Conservation (phyloP, 495 filamentous ascomycete genomes). For the Hyaloscypha hepaticicola region DNA sequence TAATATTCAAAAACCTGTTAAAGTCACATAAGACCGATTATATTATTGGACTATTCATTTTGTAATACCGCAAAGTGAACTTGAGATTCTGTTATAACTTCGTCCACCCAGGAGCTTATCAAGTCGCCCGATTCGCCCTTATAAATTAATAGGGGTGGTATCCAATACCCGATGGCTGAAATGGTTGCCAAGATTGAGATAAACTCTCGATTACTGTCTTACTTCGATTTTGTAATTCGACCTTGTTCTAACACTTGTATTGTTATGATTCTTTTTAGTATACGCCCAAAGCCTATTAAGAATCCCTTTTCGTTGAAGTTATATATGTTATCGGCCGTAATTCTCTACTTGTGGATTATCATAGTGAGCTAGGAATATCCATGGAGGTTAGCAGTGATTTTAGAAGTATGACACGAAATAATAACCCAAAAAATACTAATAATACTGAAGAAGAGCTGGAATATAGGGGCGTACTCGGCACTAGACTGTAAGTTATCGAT, state of each 20-base stretch:
- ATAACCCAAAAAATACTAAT: slow-evolving; percentile 11
- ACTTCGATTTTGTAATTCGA: slow-evolving; percentile 4
- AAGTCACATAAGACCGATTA: not conserved
- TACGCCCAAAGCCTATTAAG: not conserved
- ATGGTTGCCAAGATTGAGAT: too few species aligned
- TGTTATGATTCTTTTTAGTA: slow-evolving; percentile 33
- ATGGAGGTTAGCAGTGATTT: slow-evolving; percentile 1
- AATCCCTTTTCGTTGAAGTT: slow-evolving; percentile 7
- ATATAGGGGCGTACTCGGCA: slow-evolving; percentile 15
- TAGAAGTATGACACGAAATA: slow-evolving; percentile 9
- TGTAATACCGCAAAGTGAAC: too few species aligned
- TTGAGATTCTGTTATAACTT: not conserved
- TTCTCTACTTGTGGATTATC: not conserved
- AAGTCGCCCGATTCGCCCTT: not conserved
- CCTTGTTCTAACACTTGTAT: not conserved
- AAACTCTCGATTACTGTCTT: not conserved
- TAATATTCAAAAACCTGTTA: not conserved
- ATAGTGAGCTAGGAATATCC: not conserved
- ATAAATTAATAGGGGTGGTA: not conserved
- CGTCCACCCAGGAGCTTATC: not conserved
- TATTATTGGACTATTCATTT: not conserved
- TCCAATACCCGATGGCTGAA: not conserved
- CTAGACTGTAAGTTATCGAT: slow-evolving; percentile 6
- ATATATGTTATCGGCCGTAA: slow-evolving; percentile 5
- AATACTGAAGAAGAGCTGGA: slow-evolving; percentile 15